Conservation (phyloP, 2,329 filamentous ascomycete species). For the Botryotinia narcissicola region DNA sequence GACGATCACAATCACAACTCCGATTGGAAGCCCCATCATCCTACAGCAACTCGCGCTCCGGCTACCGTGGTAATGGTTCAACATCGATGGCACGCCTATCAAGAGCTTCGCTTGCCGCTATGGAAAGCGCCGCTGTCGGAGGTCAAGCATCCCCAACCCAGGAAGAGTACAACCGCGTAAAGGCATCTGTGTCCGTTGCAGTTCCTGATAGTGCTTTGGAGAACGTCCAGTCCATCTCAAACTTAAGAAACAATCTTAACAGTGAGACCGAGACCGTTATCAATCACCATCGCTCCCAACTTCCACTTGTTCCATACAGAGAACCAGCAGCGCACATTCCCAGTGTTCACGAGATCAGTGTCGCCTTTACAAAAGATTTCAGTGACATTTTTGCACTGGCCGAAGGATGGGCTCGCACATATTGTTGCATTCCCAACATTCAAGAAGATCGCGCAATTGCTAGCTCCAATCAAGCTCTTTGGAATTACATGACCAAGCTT, state of each 20-base stretch:
- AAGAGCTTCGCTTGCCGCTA: constrained; percentile 11
- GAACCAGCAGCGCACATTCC: background rate
- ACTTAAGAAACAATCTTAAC: background rate
- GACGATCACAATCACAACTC: background rate
- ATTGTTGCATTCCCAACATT: background rate
- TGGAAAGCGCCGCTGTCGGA: constrained; percentile 11
- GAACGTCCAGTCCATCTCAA: background rate
- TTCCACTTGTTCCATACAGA: constrained; percentile 5
- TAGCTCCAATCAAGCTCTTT: constrained; percentile 35
- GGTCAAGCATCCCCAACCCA: background rate
- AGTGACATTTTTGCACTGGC: constrained; percentile 4
- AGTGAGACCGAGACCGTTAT: background rate
- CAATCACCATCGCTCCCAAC: background rate
- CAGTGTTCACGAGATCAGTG: constrained; percentile 1
- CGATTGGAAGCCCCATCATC: background rate
- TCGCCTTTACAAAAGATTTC: constrained; percentile 9
- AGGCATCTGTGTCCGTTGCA: constrained; percentile 1
- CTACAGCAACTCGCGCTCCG: background rate
- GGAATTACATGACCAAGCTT: constrained; percentile 42
- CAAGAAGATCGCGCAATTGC: constrained; percentile 28
- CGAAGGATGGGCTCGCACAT: constrained; percentile 16
- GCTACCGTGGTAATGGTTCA: background rate
- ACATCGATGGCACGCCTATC: constrained; percentile 17
- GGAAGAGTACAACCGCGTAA: constrained; percentile 2
- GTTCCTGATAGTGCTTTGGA: constrained; percentile 8